Evolutionary conservation across 2,329 filamentous ascomycete genomes (phyloP).

Genomic region (Fusarium acutatum): DNA sequence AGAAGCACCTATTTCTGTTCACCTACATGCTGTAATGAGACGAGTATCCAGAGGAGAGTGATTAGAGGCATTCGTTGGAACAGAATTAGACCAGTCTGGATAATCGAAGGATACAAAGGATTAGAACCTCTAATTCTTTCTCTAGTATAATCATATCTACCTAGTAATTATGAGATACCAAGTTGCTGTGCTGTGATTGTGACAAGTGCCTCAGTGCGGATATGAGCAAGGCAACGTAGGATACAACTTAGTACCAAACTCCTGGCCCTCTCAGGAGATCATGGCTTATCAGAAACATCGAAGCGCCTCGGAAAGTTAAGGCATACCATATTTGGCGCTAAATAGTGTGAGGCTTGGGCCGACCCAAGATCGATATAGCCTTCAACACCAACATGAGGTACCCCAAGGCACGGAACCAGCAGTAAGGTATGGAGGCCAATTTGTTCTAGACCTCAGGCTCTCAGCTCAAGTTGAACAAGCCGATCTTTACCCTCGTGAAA

Average conservation of each 20-base stretch:
- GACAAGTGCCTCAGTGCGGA: neutral
- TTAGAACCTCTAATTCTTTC: neutral
- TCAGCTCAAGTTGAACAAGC: neutral
- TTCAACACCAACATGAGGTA: neutral
- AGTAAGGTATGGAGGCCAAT: neutral
- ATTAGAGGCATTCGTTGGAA: neutral
- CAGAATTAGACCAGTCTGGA: neutral
- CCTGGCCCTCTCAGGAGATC: neutral
- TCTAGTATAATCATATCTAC: neutral
- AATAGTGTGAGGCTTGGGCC: neutral
- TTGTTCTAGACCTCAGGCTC: neutral
- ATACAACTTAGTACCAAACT: neutral
- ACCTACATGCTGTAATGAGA: slow-evolving; percentile 1
- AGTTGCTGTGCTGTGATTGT: neutral
- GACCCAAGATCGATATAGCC: neutral
- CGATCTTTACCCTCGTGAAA: neutral
- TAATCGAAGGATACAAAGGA: neutral
- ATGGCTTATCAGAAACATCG: neutral
- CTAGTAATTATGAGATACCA: neutral
- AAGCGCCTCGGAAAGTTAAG: neutral
- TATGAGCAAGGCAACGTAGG: neutral
- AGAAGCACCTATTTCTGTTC: neutral
- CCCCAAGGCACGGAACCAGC: neutral
- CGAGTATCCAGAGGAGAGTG: neutral
- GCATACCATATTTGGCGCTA: neutral